Conservation (phyloP, 176 grass and related monocot species). For the Coix lacrymajobi region DNA sequence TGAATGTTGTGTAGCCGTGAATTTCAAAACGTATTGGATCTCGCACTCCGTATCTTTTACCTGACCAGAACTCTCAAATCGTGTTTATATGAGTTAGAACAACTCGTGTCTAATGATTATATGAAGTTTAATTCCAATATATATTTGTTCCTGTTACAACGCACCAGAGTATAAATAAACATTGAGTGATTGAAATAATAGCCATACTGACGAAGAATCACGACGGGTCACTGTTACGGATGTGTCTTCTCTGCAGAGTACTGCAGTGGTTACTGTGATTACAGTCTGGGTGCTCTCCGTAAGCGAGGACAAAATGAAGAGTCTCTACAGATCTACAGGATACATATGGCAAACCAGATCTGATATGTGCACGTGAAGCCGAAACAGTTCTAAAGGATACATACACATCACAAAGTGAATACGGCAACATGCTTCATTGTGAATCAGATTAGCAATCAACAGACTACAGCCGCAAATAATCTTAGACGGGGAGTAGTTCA, state of each 20-base stretch:
- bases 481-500: background rate
- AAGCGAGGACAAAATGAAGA: background rate
- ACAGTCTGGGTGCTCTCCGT: background rate
- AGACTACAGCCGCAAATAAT: background rate
- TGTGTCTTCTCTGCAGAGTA: background rate
- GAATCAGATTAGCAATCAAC: background rate
- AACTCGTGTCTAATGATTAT: too few relatives aligned
- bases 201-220: background rate
- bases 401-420: background rate
- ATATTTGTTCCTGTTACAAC: too few relatives aligned
- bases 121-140: too few relatives aligned
- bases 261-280: background rate
- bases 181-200: too few relatives aligned
- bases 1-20: too few relatives aligned
- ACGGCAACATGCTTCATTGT: background rate
- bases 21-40: too few relatives aligned
- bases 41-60: too few relatives aligned
- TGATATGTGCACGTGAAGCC: constrained; percentile 9
- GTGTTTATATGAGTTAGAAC: too few relatives aligned
- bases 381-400: background rate
- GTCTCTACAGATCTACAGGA: background rate
- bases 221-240: too few relatives aligned
- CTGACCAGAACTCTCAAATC: too few relatives aligned
- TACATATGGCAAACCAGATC: background rate
- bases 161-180: too few relatives aligned